Conservation (phyloP, 305 asterid genomes). For the Nicotiana rustica region DNA sequence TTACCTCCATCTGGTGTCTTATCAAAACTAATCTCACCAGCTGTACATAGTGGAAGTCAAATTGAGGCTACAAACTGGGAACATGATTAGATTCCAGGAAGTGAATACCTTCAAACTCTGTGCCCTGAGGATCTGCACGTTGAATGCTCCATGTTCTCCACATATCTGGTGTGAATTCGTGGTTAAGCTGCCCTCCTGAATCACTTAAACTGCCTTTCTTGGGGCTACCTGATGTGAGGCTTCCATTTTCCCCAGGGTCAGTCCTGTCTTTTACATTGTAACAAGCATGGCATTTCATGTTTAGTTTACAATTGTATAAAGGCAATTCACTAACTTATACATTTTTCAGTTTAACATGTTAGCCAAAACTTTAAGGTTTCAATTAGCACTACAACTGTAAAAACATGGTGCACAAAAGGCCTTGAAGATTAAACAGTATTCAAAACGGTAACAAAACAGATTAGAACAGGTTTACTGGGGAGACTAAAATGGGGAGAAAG, state of each 20-base stretch:
- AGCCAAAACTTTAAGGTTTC: conserved; percentile 29
- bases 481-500: too few species aligned
- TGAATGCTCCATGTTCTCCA: conserved; percentile 79
- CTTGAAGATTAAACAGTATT: not conserved
- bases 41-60: conserved; percentile 55
- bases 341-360: not conserved
- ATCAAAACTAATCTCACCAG: conserved; percentile 72
- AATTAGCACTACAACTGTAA: not conserved
- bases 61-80: conserved; percentile 13
- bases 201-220: conserved; percentile 42
- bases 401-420: not conserved
- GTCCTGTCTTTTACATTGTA: conserved; percentile 57
- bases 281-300: conserved; percentile 45
- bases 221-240: conserved; percentile 40
- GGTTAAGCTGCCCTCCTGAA: conserved; percentile 46
- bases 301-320: conserved; percentile 41
- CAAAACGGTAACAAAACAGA: not conserved
- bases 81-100: conserved; percentile 35
- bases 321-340: not conserved
- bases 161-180: conserved; percentile 57
- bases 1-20: conserved; percentile 44
- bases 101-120: conserved; percentile 69
- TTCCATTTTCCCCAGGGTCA: conserved; percentile 51
- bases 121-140: conserved; percentile 58
- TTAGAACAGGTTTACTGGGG: not conserved